Evolutionary conservation across 2,329 filamentous ascomycete genomes (phyloP), one percentile per base, ranked within the genome.

Genomic region (Colletotrichum tropicicola): DNA sequence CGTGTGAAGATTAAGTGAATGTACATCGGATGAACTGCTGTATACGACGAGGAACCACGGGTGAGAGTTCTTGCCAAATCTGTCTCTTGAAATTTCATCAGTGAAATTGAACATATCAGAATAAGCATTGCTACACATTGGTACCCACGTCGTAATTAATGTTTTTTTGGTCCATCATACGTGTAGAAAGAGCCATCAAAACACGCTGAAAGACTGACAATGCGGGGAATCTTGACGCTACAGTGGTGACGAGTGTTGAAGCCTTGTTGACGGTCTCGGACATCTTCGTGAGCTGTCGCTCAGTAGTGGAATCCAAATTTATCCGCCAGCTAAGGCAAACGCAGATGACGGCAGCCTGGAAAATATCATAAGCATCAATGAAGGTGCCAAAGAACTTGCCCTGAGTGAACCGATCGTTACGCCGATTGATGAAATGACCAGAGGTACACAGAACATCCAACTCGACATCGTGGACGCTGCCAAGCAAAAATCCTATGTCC

Each of bases 281-380:
- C 17, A 53, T 27, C 17, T 39, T n/a, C 2, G 47, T 23, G 21
- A 54, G 28, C 8, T 32, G 47, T 4, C 44, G 32, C 10, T 43
- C 44, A 9, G n/a, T 30, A 9, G 30, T 4, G 3, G 27, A 12
- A 19, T 47, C 25, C 10, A 17, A 8, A 9, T 12, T 37, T 3
- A 17, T 37, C 10, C 59, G 47, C 25, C 41, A 21, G 5, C 21
- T 25, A 5, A 66, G 64, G 10, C 53, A 66, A 1, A 27, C 37
- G 28, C 27, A 56, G 13, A 54, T 32, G 12, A 66, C 54, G 8
- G 32, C 64, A 19, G 59, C 64, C 21, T 62, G 60, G 6, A 66
- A 48, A 9, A 58, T 37, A 9, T 63, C 53, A 6, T 66, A 66
- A 4, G 59, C 64, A n/a, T 66, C 59, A 25, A 66, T 25, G 27